Evolutionary conservation across 805 yeast species (phyloP), one percentile per base, ranked within the genome.

Genomic region (Wickerhamiella lipophila): DNA sequence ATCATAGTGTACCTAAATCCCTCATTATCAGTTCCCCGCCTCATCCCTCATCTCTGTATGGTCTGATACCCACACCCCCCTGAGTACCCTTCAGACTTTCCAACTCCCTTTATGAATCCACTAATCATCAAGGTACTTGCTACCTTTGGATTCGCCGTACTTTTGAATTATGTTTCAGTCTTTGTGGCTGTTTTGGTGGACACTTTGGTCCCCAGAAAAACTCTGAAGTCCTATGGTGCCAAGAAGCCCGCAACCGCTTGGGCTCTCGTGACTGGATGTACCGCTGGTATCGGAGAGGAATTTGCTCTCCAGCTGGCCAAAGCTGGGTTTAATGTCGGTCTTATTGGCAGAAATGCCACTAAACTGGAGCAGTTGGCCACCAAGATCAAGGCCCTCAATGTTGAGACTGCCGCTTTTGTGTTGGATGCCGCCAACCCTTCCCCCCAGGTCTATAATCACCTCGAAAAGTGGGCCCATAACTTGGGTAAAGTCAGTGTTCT

Each of bases 231-330:
- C 19, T 56, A 56, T 49, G 48, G 49, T 25, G 45, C 52, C 42
- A 65, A 67, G 46, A 82, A 81, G 23, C 71, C 38, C 19, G 40
- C 42, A 34, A 25, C 18, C 25, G 42, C 75, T 36, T 92, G 96
- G 89, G 96, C 96, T n/a, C 83, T 92, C 27, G 76, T 92, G 15
- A 92, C 98, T 6, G 98, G 98, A 51, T 94, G 96, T 3, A 85
- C 96, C 43, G 97, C 92, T 63, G 98, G 98, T 30, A 82, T 92
- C 60, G 98, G 98, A 50, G 86, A 88, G 63, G 95, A 92, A 64
- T 92, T 76, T 61, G 80, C 96, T 1, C 60, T 67, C 22, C 97
- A 89, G 67, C 73, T 92, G 65, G 98, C 97, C 11, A 65, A 73
- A 48, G 78, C 75, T 55, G 95, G 95, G 1, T 81, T 88, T 64